Conservation (phyloP, 352 stramenopile genomes). For the Pythium rishiriense region DNA sequence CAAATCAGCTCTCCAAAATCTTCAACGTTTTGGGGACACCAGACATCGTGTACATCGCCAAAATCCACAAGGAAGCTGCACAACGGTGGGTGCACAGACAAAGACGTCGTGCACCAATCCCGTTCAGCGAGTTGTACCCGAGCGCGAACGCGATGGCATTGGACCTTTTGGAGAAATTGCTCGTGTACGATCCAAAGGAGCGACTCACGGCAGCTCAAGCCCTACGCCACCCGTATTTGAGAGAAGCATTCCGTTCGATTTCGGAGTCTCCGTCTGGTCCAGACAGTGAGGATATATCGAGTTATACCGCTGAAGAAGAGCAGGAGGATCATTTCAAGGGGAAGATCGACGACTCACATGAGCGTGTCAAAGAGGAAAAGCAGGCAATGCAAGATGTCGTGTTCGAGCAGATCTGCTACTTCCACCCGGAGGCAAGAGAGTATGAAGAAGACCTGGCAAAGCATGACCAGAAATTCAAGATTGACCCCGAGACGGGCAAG, state of each 20-base stretch:
- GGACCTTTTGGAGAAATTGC: slow-evolving; percentile 72
- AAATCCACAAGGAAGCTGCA: slow-evolving; percentile 69
- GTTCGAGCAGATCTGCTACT: slow-evolving; percentile 80
- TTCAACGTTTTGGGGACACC: slow-evolving; percentile 93
- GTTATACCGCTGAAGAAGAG: slow-evolving; percentile 54
- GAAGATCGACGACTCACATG: slow-evolving; percentile 71
- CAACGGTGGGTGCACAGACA: slow-evolving; percentile 75
- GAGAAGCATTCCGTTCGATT: slow-evolving; percentile 61
- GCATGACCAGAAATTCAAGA: slow-evolving; percentile 61
- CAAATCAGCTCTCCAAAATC: slow-evolving; percentile 97
- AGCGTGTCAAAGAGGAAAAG: slow-evolving; percentile 61
- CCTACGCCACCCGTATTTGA: slow-evolving; percentile 94
- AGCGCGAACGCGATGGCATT: slow-evolving; percentile 70
- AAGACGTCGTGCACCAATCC: slow-evolving; percentile 48
- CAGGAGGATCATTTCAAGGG: slow-evolving; percentile 64
- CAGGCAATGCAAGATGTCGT: slow-evolving; percentile 72
- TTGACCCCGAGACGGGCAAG: slow-evolving; percentile 60
- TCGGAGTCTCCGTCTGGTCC: slow-evolving; percentile 15
- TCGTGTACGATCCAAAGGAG: slow-evolving; percentile 63
- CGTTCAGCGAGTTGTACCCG: slow-evolving; percentile 75
- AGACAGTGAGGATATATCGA: slow-evolving; percentile 18
- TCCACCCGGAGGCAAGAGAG: slow-evolving; percentile 66
- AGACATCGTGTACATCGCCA: slow-evolving; percentile 55
- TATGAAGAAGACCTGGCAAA: slow-evolving; percentile 59
- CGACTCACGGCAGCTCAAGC: slow-evolving; percentile 91